Base-by-base conservation (phyloP, 2,329 filamentous ascomycete species). In the Cladophialophora exuberans region DNA sequence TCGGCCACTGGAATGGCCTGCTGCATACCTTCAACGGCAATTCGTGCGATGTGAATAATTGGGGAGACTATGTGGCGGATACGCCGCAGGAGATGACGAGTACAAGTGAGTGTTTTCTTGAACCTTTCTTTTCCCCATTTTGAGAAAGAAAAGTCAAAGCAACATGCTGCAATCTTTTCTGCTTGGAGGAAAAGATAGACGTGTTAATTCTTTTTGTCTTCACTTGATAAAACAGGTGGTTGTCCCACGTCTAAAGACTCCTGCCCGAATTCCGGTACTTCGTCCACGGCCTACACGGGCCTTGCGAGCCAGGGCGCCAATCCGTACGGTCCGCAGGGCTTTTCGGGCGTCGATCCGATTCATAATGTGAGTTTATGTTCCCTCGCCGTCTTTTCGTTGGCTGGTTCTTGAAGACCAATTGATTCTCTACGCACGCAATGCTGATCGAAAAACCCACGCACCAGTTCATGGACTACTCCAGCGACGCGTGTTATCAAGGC, bases 381-480 rank as follows among this genome's bases (percentile, higher is more conserved):
- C 9, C 11, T 15, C 41, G 2, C 11, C 25, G 2, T 31, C 22
- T 42, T 5, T 42, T 1, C 35, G 11, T 18, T 17, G 31, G 4
- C 36, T 4, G 15, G n/a, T 18, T 39, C 9, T 5, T 20, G 18
- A 42, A 18, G 38, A 23, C 6, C n/a, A 17, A 17, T 7, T 38
- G 9, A 15, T 38, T 17, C 35, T n/a, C n/a, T n/a, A 3, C 3
- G 13, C 15, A 17, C 22, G 26, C 6, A 44, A 7, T 5, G n/a
- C n/a, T n/a, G n/a, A n/a, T n/a, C n/a, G n/a, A 44, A 9, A 15
- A 30, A 28, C 5, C 15, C 10, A 9, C 17, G 5, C 5, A 5
- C 22, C 26, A 44, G 42, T 83, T 79, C 62, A 84, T 84, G 81
- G 82, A 84, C 67, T 83, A 83, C 65, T 77, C 74, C 3, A 76